Evolutionary conservation across 768 basidiomycete species (phyloP).

Genomic region (Boletellus emodensis): DNA sequence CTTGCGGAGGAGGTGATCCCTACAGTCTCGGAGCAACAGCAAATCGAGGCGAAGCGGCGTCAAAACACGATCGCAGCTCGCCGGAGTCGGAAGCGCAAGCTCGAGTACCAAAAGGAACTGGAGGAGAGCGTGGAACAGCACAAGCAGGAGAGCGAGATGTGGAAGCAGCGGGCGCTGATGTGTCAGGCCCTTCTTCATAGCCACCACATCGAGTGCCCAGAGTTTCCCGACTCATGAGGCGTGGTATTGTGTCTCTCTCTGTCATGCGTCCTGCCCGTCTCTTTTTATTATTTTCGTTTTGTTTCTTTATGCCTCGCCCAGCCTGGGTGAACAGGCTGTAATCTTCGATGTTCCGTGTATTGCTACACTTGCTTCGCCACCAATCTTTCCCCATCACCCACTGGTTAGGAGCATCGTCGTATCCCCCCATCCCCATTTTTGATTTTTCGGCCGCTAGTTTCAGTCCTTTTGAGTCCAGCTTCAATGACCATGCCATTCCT

Average conservation of each 20-base stretch:
- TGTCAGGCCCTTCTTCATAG: constrained; percentile 50
- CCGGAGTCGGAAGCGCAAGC: constrained; percentile 70
- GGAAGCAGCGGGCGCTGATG: constrained; percentile 52
- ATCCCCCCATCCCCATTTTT: constrained; percentile 25
- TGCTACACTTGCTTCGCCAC: constrained; percentile 19
- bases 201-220: constrained; percentile 56
- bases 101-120: constrained; percentile 62
- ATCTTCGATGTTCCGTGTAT: constrained; percentile 46
- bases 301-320: constrained; percentile 7
- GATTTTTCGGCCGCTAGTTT: too few species aligned
- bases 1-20: constrained; percentile 30
- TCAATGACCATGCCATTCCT: too few species aligned
- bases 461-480: constrained; percentile 4
- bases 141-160: constrained; percentile 56
- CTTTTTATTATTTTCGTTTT: constrained; percentile 3
- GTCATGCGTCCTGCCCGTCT: neutral
- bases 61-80: constrained; percentile 87
- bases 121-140: constrained; percentile 53
- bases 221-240: constrained; percentile 35
- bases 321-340: constrained; percentile 13
- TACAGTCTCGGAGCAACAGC: constrained; percentile 54
- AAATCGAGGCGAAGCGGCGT: constrained; percentile 73
- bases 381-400: constrained; percentile 33
- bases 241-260: constrained; percentile 1
- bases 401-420: constrained; percentile 55